Base-by-base conservation (phyloP, 176 grass and related monocot genomes). In the Hordeum marinum region DNA sequence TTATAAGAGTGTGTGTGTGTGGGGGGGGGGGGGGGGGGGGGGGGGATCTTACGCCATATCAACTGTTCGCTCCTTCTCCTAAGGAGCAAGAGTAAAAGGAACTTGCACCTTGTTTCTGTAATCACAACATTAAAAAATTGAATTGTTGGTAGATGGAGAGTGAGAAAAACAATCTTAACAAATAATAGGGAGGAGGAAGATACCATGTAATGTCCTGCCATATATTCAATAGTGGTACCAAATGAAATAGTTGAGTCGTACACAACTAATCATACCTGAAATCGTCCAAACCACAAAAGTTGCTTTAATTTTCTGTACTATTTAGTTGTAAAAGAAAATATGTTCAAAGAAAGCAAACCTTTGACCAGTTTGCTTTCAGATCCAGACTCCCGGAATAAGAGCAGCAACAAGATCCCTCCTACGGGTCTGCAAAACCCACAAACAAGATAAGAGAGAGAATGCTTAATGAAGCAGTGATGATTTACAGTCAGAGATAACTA, bases 201-300 rank as follows among this genome's bases (percentile, higher is more conserved):
- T 95, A 98, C 96, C 81, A 98, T 94, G 69, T 98, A 98, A 81
- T 98, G 96, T 34, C 96, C 96, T 65, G 96, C 96, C 89, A 98
- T 94, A 87, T 98, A 98, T 89, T 98, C 93, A 69, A 92, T 90
- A 37, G n/a, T n/a, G n/a, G n/a, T n/a, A n/a, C n/a, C n/a, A n/a
- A n/a, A n/a, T n/a, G n/a, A n/a, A n/a, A 98, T 85, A 69, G 92
- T 92, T 1, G 93, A 98, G 45, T 98, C 96, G 37, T 98, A 98
- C 25, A 98, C 93, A 88, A 98, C 96, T 36, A 98, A 85, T 32
- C 96, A 93, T 29, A 98, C 96, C 96, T 98, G 87, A 11, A 57
- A 92, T 84, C 84, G 78, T 79, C 72, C 61, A 77, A 63, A 82
- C 12, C 25, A 6, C 31, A 23, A 42, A 20, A 75, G 43, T 81